Evolutionary conservation across 1,139 yeast species (phyloP), one percentile per base, ranked within the genome.

Genomic region (Williopsis jadinii): DNA sequence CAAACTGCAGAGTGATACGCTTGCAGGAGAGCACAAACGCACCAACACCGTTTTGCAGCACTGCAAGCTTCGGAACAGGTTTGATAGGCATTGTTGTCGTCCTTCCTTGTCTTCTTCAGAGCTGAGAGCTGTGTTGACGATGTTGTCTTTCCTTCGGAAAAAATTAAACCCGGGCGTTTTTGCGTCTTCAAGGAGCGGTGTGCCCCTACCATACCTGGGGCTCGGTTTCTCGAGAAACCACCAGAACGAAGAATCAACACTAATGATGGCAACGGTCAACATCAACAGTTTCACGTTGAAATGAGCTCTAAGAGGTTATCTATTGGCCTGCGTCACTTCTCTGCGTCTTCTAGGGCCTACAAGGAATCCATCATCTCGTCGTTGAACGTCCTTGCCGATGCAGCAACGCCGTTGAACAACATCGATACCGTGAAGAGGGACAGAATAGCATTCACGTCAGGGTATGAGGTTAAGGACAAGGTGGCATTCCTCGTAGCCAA

Each of bases 401-500:
- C 65, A 0, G 59, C 55, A 5, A 55, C 58, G 15, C 74, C 74
- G 0, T 56, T 54, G 26, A 67, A 68, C 45, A 66, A 68, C 44
- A 66, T 76, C 31, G 77, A 72, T 46, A 65, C 70, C 45, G 67
- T 75, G 8, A 60, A 70, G 2, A 50, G 55, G 12, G 67, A 73
- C 45, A 71, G 78, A 1, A 68, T 75, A 37, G 54, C 67, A 8
- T 68, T 76, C 42, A 62, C 73, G 5, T 66, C 67, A 35, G 74
- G 77, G 13, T 61, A 65, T 24, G 55, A 66, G 2, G 64, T 66
- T 2, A 82, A 83, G 8, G 70, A 68, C 47, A 61, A 64, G 15
- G 51, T 62, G 2, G 71, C 71, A 3, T 56, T 84, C n/a, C 63
- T 84, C 28, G 50, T 84, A 9, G 79, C 80, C 29, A 73, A 74